phyloP scores from a whole-genome alignment of 257 asterid species.

The Eucommia ulmoides region DNA sequence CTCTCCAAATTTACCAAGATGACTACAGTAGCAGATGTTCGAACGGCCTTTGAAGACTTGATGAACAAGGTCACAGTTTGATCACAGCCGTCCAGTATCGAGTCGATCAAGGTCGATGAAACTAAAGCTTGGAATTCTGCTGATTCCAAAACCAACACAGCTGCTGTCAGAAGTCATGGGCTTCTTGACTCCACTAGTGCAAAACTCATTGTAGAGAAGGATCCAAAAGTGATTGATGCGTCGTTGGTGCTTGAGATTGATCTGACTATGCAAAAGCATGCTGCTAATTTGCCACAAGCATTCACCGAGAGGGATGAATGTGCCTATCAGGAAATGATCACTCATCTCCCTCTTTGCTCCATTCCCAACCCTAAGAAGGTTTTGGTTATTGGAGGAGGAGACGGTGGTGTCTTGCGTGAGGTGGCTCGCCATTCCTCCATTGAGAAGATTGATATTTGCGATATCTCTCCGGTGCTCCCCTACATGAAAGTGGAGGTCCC shows the following conservation, averaged over 20 bases:
- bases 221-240: conserved; percentile 28
- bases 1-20: no score
- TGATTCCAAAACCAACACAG: conserved; percentile 33
- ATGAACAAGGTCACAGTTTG: conserved; percentile 29
- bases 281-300: conserved; percentile 60
- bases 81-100: conserved; percentile 27
- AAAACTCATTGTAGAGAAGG: conserved; percentile 48
- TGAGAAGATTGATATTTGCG: conserved; percentile 84
- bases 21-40: no score
- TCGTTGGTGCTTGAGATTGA: conserved; percentile 66
- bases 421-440: conserved; percentile 86
- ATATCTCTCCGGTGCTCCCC: no score
- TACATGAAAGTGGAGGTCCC: no score
- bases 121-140: no score
- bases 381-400: conserved; percentile 98
- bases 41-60: no score
- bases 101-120: conserved; percentile 32
- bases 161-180: conserved; percentile 30
- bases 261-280: conserved; percentile 63
- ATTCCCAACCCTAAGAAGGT: no score
- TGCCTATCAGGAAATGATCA: no score
- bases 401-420: conserved; percentile 96
- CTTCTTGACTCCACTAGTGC: conserved; percentile 49
- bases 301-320: no score
- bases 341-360: no score